phyloP scores from a whole-genome alignment of 805 yeast species.

The Kregervanrija fluxuum region DNA sequence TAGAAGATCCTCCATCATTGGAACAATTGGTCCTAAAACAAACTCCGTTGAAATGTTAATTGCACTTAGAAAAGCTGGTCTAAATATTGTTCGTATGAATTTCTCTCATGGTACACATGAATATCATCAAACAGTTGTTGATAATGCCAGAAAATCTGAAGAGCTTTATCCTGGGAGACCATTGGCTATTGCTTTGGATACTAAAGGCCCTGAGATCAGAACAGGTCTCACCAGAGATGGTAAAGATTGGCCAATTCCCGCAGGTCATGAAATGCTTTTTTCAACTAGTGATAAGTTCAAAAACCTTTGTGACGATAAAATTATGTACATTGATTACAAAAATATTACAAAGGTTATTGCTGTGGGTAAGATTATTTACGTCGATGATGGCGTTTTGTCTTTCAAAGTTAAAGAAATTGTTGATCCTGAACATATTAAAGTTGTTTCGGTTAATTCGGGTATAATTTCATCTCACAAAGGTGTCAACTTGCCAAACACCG shows the following conservation, averaged over 20 bases:
- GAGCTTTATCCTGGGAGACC: conserved; percentile 91
- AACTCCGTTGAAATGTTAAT: conserved; percentile 80
- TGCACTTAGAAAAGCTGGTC: conserved; percentile 91
- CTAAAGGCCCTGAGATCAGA: conserved; percentile 99
- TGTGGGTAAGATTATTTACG: conserved; percentile 82
- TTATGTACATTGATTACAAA: conserved; percentile 89
- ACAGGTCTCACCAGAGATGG: conserved; percentile 88
- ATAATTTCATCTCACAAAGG: conserved; percentile 97
- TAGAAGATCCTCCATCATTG: conserved; percentile 95
- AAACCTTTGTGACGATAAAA: conserved; percentile 62
- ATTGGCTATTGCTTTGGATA: conserved; percentile 95
- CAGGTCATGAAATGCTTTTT: conserved; percentile 88
- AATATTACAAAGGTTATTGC: conserved; percentile 93
- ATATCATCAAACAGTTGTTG: conserved; percentile 94
- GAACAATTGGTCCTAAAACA: conserved; percentile 98
- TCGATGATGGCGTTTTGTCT: conserved; percentile 96
- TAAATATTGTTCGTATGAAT: conserved; percentile 98
- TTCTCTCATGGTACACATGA: conserved; percentile 98
- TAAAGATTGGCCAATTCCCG: conserved; percentile 72
- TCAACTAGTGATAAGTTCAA: conserved; percentile 82
- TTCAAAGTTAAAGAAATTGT: conserved; percentile 83
- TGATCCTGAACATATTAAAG: conserved; percentile 77
- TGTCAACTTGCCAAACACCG: conserved; percentile 98
- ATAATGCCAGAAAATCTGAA: conserved; percentile 93
- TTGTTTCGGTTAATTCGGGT: conserved; percentile 88